Percentiles rank a stretch among this genome's conserved stretches.
phyloP scores from a whole-genome alignment of 2,329 filamentous ascomycete species.

The Fusarium marasasianum region DNA sequence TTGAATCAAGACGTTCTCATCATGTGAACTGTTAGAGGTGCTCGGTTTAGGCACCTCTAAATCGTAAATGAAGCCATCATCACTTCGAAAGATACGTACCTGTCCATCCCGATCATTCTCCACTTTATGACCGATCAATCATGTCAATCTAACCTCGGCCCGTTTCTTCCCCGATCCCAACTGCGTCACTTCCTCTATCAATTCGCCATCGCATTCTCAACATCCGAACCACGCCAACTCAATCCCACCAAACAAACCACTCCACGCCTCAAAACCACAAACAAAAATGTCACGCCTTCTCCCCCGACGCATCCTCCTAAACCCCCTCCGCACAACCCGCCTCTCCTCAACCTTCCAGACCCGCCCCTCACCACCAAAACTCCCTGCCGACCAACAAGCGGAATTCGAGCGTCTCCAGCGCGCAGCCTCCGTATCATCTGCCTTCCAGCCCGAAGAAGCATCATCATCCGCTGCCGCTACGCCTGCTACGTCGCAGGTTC shows the following conservation, averaged over 20 bases:
- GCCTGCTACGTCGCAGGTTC: slow-evolving; percentile 38
- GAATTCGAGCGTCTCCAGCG: slow-evolving; percentile 89
- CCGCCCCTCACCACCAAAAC: slow-evolving; percentile 80
- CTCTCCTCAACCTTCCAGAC: slow-evolving; percentile 53
- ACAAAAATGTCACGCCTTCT: slow-evolving; percentile 35
- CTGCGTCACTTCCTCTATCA: slow-evolving; percentile 8
- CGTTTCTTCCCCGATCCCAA: slow-evolving; percentile 29
- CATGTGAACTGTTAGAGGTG: background rate
- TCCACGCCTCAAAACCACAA: background rate
- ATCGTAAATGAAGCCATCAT: slow-evolving; percentile 15
- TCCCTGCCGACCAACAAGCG: slow-evolving; percentile 88
- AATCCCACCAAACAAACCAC: background rate
- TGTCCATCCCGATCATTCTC: background rate
- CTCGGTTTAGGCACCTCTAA: background rate
- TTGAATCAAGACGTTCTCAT: rapidly evolving
- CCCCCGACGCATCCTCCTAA: slow-evolving; percentile 25
- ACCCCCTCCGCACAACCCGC: slow-evolving; percentile 44
- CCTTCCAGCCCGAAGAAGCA: slow-evolving; percentile 49
- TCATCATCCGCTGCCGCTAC: slow-evolving; percentile 28
- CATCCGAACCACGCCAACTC: background rate
- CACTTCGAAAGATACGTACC: background rate
- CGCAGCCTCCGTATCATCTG: slow-evolving; percentile 58
- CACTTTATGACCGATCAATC: background rate
- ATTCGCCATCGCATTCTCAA: background rate
- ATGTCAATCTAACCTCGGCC: slow-evolving; percentile 31